A percentile compares a stretch with the other conserved stretches of the same genome.
Evolutionary conservation across 208 protist genomes (phyloP).

Genomic region (Crithidia sp.): DNA sequence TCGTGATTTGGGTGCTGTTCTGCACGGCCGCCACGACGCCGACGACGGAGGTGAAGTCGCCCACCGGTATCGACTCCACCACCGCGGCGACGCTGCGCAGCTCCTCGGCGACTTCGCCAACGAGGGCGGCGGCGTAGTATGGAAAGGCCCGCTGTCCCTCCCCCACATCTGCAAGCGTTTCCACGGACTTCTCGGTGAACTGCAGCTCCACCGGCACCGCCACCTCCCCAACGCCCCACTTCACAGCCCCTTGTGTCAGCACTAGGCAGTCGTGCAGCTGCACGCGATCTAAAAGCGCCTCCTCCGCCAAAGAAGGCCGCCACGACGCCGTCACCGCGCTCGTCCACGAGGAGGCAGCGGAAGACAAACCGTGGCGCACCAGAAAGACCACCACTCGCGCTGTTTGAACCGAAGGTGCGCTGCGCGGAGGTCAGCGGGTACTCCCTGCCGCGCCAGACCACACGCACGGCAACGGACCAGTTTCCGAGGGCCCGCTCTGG

Average conservation of each 20-base stretch:
- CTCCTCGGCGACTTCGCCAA: conserved; percentile 38
- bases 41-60: conserved; percentile 54
- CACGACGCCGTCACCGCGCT: conserved; percentile 53
- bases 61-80: conserved; percentile 33
- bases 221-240: conserved; percentile 38
- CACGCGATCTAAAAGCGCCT: conserved; percentile 26
- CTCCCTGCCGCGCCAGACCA: conserved; percentile 62
- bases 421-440: conserved; percentile 12
- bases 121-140: conserved; percentile 28
- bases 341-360: conserved; percentile 62
- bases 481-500: conserved; percentile 40
- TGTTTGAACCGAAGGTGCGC: neutral
- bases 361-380: conserved; percentile 30
- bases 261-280: conserved; percentile 38
- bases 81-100: conserved; percentile 40
- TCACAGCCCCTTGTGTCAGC: conserved; percentile 32
- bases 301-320: conserved; percentile 31
- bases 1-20: conserved; percentile 38
- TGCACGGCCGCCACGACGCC: conserved; percentile 45
- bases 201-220: conserved; percentile 44
- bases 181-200: conserved; percentile 45
- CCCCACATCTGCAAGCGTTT: conserved; percentile 17
- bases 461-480: conserved; percentile 53
- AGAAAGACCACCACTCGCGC: neutral
- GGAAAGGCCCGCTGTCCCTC: conserved; percentile 31